Base-by-base conservation (phyloP, 176 grass and related monocot genomes). In the Musa troglodytarum region DNA sequence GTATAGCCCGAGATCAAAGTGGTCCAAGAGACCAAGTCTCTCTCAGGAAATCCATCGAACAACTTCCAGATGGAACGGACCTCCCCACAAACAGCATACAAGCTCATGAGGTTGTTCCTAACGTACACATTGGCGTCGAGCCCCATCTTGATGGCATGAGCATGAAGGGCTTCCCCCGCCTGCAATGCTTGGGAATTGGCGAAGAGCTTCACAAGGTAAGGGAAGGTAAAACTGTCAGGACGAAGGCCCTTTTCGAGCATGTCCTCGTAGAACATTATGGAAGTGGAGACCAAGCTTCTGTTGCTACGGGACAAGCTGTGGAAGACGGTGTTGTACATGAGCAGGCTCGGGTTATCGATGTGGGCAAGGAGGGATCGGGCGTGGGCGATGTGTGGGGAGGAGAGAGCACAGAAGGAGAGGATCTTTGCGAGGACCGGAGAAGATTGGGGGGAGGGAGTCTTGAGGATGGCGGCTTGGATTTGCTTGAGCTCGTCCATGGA, bases 1-100 rank as follows among this genome's bases (percentile, higher is more conserved):
- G 77, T 11, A 51, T 83, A 64, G 0, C 77, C 68, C 0, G 85
- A 85, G 29, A 92, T 76, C 77, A 92, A 13, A 22, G 78, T 53
- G 3, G 89, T 88, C 85, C 89, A 92, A 1, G 89, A 87, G 0
- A 88, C 66, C 12, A 88, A 80, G 73, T 88, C 85, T 0, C 52
- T 78, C 19, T 11, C 53, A 1, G 77, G 87, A 63, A 82, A 80
- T 13, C 19, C 28, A 51, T 57, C 20, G 59, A 81, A 81, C 0
- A 88, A 55, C 12, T 67, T 51, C 0, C 2, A 1, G 1, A 83
- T 74, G 1, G 50, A 9, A 1, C 16, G 69, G 14, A 63, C 59
- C 6, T 77, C 67, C 25, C 83, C 82, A 34, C 67, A 20, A 0
- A 78, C 15, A 14, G 81, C 79, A 51, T 89, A 89, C 43, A 89